These are phyloP conservation scores for Buxus sempervirens DNA, from an alignment of 164 flowering plant genomes.

Conservation along the genomic window DNA sequence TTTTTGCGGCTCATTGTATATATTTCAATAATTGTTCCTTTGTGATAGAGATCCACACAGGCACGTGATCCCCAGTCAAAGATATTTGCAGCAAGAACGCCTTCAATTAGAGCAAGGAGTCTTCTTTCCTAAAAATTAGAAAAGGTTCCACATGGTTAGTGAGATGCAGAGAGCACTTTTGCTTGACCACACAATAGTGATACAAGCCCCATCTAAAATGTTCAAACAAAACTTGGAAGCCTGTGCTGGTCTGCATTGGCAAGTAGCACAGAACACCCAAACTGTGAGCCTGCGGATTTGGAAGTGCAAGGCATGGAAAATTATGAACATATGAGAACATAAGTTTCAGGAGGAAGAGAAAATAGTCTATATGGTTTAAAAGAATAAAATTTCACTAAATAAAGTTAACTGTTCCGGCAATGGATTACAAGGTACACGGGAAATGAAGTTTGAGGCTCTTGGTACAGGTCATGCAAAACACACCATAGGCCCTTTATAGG, in stretches of 20 bases:
- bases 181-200: neutral
- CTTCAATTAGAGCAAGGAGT: constrained; percentile 79
- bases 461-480: too few species aligned
- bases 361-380: too few species aligned
- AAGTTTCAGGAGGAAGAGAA: neutral
- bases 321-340: neutral
- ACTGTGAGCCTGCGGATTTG: neutral
- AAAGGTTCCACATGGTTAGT: constrained; percentile 8
- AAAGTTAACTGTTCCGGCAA: too few species aligned
- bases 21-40: constrained; percentile 96
- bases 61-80: constrained; percentile 99
- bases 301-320: neutral
- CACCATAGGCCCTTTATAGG: too few species aligned
- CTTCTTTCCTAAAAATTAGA: constrained; percentile 65
- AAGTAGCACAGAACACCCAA: neutral
- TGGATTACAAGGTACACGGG: neutral
- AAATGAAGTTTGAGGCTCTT: too few species aligned
- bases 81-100: constrained; percentile 99
- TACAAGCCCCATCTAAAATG: neutral
- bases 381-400: neutral
- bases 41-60: constrained; percentile 96
- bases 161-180: neutral
- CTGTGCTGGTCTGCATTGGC: neutral
- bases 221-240: neutral
- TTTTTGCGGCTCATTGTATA: constrained; percentile 97